Conservation (phyloP, 352 stramenopile species). For the Peronospora farinosa region DNA sequence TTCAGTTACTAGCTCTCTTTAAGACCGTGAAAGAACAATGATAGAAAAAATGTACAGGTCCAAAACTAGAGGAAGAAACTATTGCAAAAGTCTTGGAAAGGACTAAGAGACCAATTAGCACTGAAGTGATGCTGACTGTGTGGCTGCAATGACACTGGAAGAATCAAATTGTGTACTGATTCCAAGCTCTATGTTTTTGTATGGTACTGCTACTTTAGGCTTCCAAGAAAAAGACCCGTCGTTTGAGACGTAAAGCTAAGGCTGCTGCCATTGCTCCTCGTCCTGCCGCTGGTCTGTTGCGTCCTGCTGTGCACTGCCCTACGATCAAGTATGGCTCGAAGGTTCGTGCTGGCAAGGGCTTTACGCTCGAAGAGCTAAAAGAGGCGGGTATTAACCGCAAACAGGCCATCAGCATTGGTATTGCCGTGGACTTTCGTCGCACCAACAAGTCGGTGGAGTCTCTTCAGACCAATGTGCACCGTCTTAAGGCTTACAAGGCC, state of each 20-base stretch:
- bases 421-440: constrained; percentile 97
- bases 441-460: constrained; percentile 97
- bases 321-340: constrained; percentile 99
- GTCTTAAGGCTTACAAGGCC: constrained; percentile 98
- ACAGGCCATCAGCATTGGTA: constrained; percentile 95
- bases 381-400: constrained; percentile 94
- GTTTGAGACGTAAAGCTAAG: constrained; percentile 93
- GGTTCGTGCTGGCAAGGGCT: constrained; percentile 95
- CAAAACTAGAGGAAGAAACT: too few relatives aligned
- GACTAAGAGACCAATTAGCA: neutral
- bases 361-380: constrained; percentile 99
- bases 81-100: neutral
- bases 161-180: neutral
- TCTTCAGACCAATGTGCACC: constrained; percentile 95
- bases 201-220: constrained; percentile 66
- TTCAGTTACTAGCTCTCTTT: neutral
- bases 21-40: neutral
- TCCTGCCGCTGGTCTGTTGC: constrained; percentile 92
- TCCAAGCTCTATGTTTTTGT: neutral
- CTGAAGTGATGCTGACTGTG: neutral
- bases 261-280: constrained; percentile 95
- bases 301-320: constrained; percentile 96
- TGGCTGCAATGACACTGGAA: too few relatives aligned
- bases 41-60: neutral
- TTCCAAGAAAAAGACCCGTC: constrained; percentile 96